Percentiles rank a stretch among this genome's conserved stretches.
Evolutionary conservation across 345 rosid genomes (phyloP).

Genomic region (Ricinus communis): DNA sequence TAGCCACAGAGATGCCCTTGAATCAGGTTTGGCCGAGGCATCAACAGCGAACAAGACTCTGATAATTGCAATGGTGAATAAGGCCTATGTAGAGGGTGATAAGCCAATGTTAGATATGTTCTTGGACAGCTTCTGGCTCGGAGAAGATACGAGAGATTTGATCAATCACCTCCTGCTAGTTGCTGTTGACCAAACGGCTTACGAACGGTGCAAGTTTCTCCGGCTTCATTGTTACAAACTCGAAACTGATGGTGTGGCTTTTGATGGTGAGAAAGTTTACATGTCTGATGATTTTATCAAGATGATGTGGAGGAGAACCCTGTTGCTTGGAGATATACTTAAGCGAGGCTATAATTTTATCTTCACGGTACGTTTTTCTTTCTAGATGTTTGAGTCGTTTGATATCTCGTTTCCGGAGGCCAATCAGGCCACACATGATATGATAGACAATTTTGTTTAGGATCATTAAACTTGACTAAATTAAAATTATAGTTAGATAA

Average conservation of each 20-base stretch:
- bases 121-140: constrained; percentile 74
- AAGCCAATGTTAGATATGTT: constrained; percentile 65
- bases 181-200: constrained; percentile 63
- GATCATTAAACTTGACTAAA: too few relatives aligned
- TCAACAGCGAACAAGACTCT: constrained; percentile 47
- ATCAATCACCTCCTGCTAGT: constrained; percentile 56
- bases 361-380: constrained; percentile 54
- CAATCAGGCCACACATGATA: too few relatives aligned
- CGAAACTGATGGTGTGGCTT: constrained; percentile 47
- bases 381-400: too few relatives aligned
- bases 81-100: constrained; percentile 60
- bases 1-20: constrained; percentile 16
- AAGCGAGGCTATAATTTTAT: constrained; percentile 60
- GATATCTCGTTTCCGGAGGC: too few relatives aligned
- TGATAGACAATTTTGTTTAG: too few relatives aligned
- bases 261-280: constrained; percentile 49
- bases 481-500: too few relatives aligned
- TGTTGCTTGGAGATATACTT: constrained; percentile 59
- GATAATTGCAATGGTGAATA: constrained; percentile 61
- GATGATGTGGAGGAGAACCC: constrained; percentile 89
- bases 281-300: constrained; percentile 67
- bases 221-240: constrained; percentile 68
- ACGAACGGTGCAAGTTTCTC: constrained; percentile 59
- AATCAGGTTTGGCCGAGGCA: constrained; percentile 18
- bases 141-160: constrained; percentile 54